These are phyloP conservation scores for Danielia reshetovae DNA, from an alignment of 805 yeast genomes.

Conservation along the genomic window DNA sequence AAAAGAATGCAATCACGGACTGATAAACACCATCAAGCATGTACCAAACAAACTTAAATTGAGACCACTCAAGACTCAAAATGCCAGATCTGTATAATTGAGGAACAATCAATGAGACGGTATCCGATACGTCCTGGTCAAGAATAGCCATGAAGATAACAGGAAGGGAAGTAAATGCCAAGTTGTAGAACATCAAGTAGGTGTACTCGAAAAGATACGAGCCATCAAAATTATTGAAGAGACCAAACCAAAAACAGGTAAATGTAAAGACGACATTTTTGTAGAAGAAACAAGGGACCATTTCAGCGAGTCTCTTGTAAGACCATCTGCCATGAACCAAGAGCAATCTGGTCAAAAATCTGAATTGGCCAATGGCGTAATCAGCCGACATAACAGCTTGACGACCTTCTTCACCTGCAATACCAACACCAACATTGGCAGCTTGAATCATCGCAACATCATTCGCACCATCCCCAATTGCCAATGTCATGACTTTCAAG, in stretches of 20 bases:
- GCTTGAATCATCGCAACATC: conserved; percentile 91
- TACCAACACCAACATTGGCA: conserved; percentile 85
- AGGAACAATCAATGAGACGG: conserved; percentile 67
- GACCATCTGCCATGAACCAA: conserved; percentile 87
- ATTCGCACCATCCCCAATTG: conserved; percentile 86
- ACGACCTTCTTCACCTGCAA: conserved; percentile 89
- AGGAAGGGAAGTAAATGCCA: conserved; percentile 81
- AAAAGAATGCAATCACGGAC: conserved; percentile 66
- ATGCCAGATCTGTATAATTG: conserved; percentile 74
- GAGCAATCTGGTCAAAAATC: conserved; percentile 62
- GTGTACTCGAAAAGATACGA: conserved; percentile 76
- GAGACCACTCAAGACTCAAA: conserved; percentile 65
- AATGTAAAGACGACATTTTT: conserved; percentile 74
- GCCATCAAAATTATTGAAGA: conserved; percentile 73
- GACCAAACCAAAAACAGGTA: conserved; percentile 78
- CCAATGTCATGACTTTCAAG: conserved; percentile 76
- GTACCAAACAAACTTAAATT: conserved; percentile 64
- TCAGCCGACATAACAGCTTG: conserved; percentile 89
- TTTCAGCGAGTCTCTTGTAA: conserved; percentile 73
- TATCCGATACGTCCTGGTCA: conserved; percentile 76
- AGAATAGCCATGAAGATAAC: conserved; percentile 73
- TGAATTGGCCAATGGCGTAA: conserved; percentile 80
- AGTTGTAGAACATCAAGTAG: conserved; percentile 72
- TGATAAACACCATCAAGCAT: conserved; percentile 78
- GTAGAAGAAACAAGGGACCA: conserved; percentile 79